These are phyloP conservation scores for Populus pruinosa DNA, from an alignment of 345 rosid species.

Conservation along the genomic window DNA sequence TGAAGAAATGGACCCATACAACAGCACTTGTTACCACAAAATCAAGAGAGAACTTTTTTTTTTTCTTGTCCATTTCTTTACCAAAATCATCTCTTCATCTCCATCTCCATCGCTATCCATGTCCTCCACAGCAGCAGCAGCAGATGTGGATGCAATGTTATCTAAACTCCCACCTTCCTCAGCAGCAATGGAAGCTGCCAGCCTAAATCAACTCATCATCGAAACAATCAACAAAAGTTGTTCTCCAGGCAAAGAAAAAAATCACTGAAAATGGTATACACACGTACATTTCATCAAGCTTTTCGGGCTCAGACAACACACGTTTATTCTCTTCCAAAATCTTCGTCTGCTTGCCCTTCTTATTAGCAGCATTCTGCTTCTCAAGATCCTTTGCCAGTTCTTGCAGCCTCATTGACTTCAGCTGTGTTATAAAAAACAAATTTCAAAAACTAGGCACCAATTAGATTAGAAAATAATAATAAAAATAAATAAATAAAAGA, in stretches of 20 bases:
- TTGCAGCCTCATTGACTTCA: conserved; percentile 68
- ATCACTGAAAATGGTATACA: conserved; percentile 17
- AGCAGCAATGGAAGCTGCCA: conserved; percentile 66
- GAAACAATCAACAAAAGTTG: conserved; percentile 15
- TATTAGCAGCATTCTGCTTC: conserved; percentile 38
- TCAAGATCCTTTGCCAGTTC: conserved; percentile 71
- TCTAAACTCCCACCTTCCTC: conserved; percentile 39
- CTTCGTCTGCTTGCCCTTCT: conserved; percentile 34
- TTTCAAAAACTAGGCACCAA: not conserved
- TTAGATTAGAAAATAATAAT: not conserved
- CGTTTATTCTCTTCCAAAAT: conserved; percentile 45
- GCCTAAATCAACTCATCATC: conserved; percentile 42
- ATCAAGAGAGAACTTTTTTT: not conserved
- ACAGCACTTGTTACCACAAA: not conserved
- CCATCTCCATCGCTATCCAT: conserved; percentile 40
- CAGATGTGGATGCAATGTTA: conserved; percentile 42
- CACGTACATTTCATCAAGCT: conserved; percentile 55
- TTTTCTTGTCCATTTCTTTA: not conserved
- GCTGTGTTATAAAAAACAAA: conserved; percentile 38
- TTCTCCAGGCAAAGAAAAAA: not conserved
- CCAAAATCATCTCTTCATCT: conserved; percentile 48
- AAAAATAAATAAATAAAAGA: not conserved
- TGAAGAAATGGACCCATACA: not conserved
- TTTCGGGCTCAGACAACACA: conserved; percentile 35
- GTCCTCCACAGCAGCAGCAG: conserved; percentile 44